Base-by-base conservation (phyloP, 176 grass and related monocot genomes). In the Musa schizocarpa region DNA sequence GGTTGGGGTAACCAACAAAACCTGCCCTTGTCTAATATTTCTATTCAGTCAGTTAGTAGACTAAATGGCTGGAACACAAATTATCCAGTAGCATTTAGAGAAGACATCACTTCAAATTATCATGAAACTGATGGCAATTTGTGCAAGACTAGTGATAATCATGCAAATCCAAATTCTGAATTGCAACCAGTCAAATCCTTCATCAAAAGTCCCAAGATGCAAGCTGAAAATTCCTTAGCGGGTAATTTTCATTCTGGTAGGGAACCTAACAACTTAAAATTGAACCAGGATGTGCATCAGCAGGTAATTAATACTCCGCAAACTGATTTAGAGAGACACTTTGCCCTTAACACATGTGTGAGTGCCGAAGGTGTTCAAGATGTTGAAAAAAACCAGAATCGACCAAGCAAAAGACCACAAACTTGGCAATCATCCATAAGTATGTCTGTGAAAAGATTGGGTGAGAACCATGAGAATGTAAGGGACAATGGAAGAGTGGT, bases 1-100 rank as follows among this genome's bases (percentile, higher is more conserved):
- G 68, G 58, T 64, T 64, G 57, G 56, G 22, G 51, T 73, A 21
- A 20, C 26, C 78, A 59, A 23, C 78, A 72, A 49, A 73, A 80
- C 9, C 24, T 73, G 69, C 56, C 56, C 55, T 61, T 50, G 12
- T 21, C 54, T 22, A 72, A 50, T 73, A 26, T 73, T 12, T 8
- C 43, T 80, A 26, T 49, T 52, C 68, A 73, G 50, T 48, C 69
- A 16, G 17, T 3, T 73, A 63, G 63, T 63, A 80, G 16, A 53
- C 34, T 24, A 53, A 57, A 52, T 80, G n/a, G 58, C 13, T 62
- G 78, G 56, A 80, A 52, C 25, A 17, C 69, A 21, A 80, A 50
- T 64, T 19, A 54, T 67, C 20, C 52, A 19, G 50, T 17, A 17
- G 61, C 17, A 65, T 9, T 9, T 52, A 43, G 64, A 11, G 77